Percentiles rank a stretch among this genome's conserved stretches.
phyloP scores from a whole-genome alignment of 257 asterid genomes.

The Solanum chilense region DNA sequence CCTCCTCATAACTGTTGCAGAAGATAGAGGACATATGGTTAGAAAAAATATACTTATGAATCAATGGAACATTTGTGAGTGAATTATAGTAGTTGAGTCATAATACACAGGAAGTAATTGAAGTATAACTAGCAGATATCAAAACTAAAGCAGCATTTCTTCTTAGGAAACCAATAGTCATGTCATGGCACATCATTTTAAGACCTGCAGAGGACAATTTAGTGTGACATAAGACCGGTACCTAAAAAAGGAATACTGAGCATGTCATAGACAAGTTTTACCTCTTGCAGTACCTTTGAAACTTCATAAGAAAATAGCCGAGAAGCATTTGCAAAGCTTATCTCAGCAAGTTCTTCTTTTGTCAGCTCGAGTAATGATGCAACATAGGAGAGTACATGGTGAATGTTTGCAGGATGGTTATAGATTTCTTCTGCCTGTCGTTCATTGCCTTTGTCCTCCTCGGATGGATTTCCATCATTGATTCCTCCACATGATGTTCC shows the following conservation, averaged over 20 bases:
- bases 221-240: background rate
- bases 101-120: background rate
- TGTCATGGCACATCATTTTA: background rate
- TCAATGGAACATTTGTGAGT: background rate
- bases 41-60: background rate
- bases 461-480: background rate
- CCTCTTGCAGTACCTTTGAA: conserved; percentile 39
- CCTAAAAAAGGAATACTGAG: background rate
- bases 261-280: background rate
- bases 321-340: conserved; percentile 57
- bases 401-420: conserved; percentile 90
- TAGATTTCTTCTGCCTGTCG: conserved; percentile 12
- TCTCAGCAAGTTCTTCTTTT: conserved; percentile 50
- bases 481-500: conserved; percentile 7
- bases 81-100: background rate
- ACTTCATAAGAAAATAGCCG: conserved; percentile 73
- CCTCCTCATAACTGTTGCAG: background rate
- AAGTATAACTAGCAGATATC: background rate
- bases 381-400: conserved; percentile 57
- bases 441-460: conserved; percentile 4
- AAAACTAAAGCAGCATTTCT: background rate
- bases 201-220: background rate
- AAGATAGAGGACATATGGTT: background rate
- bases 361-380: conserved; percentile 55
- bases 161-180: background rate